Evolutionary conservation across 73 alveolate species (phyloP).

Genomic region (Symbiodinium pilosum): DNA sequence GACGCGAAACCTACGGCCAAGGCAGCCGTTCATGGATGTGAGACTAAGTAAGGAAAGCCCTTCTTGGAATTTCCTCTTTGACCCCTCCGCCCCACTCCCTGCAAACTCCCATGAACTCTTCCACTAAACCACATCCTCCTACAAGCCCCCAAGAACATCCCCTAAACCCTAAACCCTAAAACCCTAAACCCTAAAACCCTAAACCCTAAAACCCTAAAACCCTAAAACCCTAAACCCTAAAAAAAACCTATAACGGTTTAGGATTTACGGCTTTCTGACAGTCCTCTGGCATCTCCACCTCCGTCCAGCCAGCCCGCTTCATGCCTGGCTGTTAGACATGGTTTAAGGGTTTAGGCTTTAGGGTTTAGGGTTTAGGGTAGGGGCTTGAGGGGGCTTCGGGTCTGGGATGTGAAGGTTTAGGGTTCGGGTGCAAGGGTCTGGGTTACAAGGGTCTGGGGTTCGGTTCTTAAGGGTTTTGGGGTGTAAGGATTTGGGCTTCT

Average conservation of each 20-base stretch:
- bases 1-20: background rate
- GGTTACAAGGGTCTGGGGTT: background rate
- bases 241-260: too few relatives aligned
- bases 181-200: too few relatives aligned
- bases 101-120: background rate
- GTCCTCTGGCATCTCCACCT: conserved; percentile 87
- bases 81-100: background rate
- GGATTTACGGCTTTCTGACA: too few relatives aligned
- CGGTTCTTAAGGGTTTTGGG: background rate
- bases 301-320: conserved; percentile 84
- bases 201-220: too few relatives aligned
- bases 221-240: background rate
- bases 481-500: background rate
- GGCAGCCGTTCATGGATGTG: background rate
- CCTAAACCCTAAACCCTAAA: background rate
- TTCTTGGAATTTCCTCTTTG: background rate
- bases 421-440: background rate
- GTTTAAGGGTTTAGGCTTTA: background rate
- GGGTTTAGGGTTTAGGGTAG: background rate
- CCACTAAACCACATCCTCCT: too few relatives aligned
- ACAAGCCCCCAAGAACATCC: background rate
- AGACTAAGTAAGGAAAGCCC: too few relatives aligned
- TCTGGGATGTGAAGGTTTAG: background rate
- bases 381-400: too few relatives aligned
- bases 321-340: background rate